These are phyloP conservation scores for Elaeagnus macrophylla DNA, from an alignment of 306 rosid species.

Conservation along the genomic window DNA sequence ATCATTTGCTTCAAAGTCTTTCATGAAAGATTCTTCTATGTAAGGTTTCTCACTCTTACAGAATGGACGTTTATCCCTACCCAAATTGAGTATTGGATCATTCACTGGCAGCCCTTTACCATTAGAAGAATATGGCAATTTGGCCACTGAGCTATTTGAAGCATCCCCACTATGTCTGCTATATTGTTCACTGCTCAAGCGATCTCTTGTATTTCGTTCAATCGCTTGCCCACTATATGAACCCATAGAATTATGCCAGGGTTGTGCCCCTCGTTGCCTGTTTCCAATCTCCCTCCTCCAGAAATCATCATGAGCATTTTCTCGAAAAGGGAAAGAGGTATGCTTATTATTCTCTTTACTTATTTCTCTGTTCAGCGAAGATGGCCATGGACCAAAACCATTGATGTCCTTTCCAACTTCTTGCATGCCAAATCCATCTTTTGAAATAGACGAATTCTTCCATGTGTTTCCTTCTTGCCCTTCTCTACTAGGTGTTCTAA, in stretches of 20 bases:
- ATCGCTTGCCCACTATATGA: slow-evolving; percentile 37
- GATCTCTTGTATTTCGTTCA: slow-evolving; percentile 39
- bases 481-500: slow-evolving; percentile 43
- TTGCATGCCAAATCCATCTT: slow-evolving; percentile 39
- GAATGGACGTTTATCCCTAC: slow-evolving; percentile 60
- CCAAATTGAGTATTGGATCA: slow-evolving; percentile 78
- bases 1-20: slow-evolving; percentile 54
- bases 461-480: slow-evolving; percentile 61
- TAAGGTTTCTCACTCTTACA: slow-evolving; percentile 60
- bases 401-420: slow-evolving; percentile 44
- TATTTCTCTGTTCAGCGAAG: slow-evolving; percentile 35
- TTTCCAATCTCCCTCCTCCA: slow-evolving; percentile 53
- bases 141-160: slow-evolving; percentile 31
- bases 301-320: slow-evolving; percentile 37
- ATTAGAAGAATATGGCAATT: slow-evolving; percentile 47
- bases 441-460: slow-evolving; percentile 45
- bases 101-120: slow-evolving; percentile 53
- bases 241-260: slow-evolving; percentile 46
- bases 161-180: slow-evolving; percentile 48
- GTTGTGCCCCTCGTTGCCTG: slow-evolving; percentile 57
- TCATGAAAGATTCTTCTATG: slow-evolving; percentile 51
- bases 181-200: slow-evolving; percentile 42
- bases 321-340: slow-evolving; percentile 32
- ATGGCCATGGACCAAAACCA: slow-evolving; percentile 35
- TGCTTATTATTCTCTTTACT: slow-evolving; percentile 41